phyloP scores from a whole-genome alignment of 768 basidiomycete species.

The Mycena kentingensis region DNA sequence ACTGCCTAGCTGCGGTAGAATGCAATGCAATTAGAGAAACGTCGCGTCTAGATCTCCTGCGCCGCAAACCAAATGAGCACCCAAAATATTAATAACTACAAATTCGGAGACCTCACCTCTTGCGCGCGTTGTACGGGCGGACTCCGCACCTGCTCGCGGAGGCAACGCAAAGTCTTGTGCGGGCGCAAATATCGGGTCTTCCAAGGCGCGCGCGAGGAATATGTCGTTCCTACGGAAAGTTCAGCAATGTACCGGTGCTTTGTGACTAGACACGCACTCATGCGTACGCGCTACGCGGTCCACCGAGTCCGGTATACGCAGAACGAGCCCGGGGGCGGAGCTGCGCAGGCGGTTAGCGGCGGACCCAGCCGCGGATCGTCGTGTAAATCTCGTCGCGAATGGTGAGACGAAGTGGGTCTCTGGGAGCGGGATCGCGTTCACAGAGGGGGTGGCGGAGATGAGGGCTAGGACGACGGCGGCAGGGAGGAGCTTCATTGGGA shows the following conservation, averaged over 20 bases:
- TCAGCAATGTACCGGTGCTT: background rate
- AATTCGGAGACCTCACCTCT: background rate
- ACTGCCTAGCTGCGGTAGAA: no score
- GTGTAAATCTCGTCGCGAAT: slow-evolving; percentile 13
- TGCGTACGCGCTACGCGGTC: slow-evolving; percentile 1
- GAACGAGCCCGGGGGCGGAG: slow-evolving; percentile 10
- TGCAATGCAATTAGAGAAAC: no score
- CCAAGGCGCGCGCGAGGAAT: slow-evolving; percentile 19
- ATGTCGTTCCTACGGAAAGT: slow-evolving; percentile 13
- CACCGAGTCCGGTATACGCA: slow-evolving; percentile 9
- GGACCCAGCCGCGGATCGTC: background rate
- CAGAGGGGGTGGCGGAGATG: background rate
- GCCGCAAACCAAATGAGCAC: no score
- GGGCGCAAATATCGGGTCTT: slow-evolving; percentile 15
- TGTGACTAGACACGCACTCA: slow-evolving; percentile 2
- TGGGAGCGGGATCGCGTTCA: slow-evolving; percentile 14
- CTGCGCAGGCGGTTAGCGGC: slow-evolving; percentile 7
- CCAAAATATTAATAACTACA: no score
- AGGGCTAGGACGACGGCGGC: slow-evolving; percentile 5
- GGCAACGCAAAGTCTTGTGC: background rate
- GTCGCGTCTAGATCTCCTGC: no score
- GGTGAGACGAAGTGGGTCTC: slow-evolving; percentile 15
- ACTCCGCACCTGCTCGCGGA: background rate
- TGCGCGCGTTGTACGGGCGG: background rate
- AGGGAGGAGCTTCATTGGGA: slow-evolving; percentile 15